Evolutionary conservation across 2,329 filamentous ascomycete species (phyloP), one percentile per base, ranked within the genome.

Genomic region (Metarhizium rileyi): DNA sequence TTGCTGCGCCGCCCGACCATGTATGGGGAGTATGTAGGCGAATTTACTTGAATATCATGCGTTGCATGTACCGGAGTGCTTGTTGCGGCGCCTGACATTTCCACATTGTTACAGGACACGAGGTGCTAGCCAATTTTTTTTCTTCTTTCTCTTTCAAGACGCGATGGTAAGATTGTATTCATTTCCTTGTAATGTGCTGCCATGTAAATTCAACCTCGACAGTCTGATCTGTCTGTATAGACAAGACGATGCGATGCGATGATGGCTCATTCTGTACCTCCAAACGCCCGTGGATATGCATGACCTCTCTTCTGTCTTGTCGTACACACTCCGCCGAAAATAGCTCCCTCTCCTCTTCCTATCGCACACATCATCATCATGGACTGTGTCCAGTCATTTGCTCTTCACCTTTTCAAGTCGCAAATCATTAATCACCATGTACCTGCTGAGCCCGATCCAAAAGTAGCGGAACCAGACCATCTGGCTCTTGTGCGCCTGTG

Each of bases 401-500:
- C 25, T 51, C 50, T 58, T 52, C 36, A 64, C 59, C 52, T 68
- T 69, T 55, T 78, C 76, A 28, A 79, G 64, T 61, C 74, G 77
- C 67, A 98, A 64, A 65, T 97, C 90, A 67, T 98, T 98, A 28
- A 97, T 78, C 50, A 90, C 78, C 93, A 98, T 97, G 69, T 97
- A 98, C 53, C 93, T 76, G 61, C 90, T 93, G 50, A 95, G 65
- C 0, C 80, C 77, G 62, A 98, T 95, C 90, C 90, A 98, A 3
- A 90, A 88, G 79, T 90, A 97, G 7, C 93, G 81, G 64, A 97
- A 98, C 93, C 93, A 98, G 35, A 87, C 81, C 93, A 98, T 98
- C 76, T 98, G 93, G 66, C 90, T 96, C 69, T 82, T 75, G 71
- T 98, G 93, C 26, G 87, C 91, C 49, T 78, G 76, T 2, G 87